phyloP scores from a whole-genome alignment of 352 stramenopile genomes.

The Pythium volutum region DNA sequence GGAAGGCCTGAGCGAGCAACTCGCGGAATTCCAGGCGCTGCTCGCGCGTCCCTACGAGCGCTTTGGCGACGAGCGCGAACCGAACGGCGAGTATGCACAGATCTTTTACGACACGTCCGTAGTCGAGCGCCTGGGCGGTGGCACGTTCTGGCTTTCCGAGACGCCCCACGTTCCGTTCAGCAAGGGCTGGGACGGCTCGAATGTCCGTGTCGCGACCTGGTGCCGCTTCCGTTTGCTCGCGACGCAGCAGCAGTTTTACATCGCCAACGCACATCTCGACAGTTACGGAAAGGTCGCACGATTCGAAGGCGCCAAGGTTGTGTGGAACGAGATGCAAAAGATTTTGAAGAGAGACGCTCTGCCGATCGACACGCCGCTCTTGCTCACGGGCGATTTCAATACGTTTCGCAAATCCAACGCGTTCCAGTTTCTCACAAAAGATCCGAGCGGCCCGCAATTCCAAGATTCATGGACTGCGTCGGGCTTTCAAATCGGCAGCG shows the following conservation, averaged over 20 bases:
- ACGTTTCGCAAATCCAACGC: constrained; percentile 77
- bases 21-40: constrained; percentile 28
- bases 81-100: constrained; percentile 31
- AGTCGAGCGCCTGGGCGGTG: constrained; percentile 29
- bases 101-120: constrained; percentile 40
- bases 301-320: constrained; percentile 29
- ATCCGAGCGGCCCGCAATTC: constrained; percentile 49
- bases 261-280: constrained; percentile 39
- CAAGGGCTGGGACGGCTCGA: constrained; percentile 27
- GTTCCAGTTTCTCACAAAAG: constrained; percentile 73
- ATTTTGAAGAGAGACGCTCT: constrained; percentile 7
- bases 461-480: constrained; percentile 68
- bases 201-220: constrained; percentile 34
- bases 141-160: constrained; percentile 38
- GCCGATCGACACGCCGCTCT: constrained; percentile 36
- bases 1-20: constrained; percentile 32
- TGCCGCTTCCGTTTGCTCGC: constrained; percentile 27
- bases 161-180: constrained; percentile 21
- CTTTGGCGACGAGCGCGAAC: constrained; percentile 30
- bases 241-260: constrained; percentile 31
- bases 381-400: constrained; percentile 85
- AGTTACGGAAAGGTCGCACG: constrained; percentile 25
- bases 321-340: constrained; percentile 32
- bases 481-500: constrained; percentile 55
- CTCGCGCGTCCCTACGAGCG: constrained; percentile 30